A percentile compares a stretch with the other conserved stretches of the same genome.
Conservation (phyloP, 805 yeast genomes). For the Monosporozyma unispora region DNA sequence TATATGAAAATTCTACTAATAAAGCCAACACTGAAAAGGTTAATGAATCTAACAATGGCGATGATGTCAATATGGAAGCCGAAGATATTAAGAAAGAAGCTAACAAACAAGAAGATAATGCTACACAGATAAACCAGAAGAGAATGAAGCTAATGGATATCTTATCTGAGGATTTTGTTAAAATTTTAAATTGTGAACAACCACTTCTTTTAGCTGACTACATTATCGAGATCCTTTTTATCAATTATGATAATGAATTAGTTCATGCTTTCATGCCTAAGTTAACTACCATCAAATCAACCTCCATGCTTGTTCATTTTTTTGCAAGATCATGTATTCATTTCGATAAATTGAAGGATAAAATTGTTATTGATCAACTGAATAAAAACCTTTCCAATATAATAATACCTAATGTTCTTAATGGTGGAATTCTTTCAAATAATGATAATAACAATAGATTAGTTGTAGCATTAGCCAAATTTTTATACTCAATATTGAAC, state of each 20-base stretch:
- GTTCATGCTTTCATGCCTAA: slow-evolving; percentile 19
- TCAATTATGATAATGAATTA: slow-evolving; percentile 23
- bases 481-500: slow-evolving; percentile 16
- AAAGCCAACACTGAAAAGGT: slow-evolving; percentile 2
- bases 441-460: slow-evolving; percentile 10
- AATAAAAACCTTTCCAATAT: slow-evolving; percentile 16
- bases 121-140: background rate
- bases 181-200: slow-evolving; percentile 14
- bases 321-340: slow-evolving; percentile 22
- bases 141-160: background rate
- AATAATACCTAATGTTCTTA: slow-evolving; percentile 21
- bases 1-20: background rate
- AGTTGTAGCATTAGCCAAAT: slow-evolving; percentile 21
- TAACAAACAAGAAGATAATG: background rate
- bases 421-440: background rate
- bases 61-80: background rate
- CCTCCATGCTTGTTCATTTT: slow-evolving; percentile 18
- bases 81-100: background rate
- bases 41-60: slow-evolving; percentile 5
- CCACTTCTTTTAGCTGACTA: slow-evolving; percentile 22
- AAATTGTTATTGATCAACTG: slow-evolving; percentile 23
- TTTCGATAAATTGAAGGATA: slow-evolving; percentile 22
- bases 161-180: slow-evolving; percentile 15
- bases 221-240: slow-evolving; percentile 22
- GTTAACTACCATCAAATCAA: slow-evolving; percentile 12